Percentiles rank a stretch among this genome's conserved stretches.
phyloP scores from a whole-genome alignment of 2,329 filamentous ascomycete genomes.

The Fusarium succisae region DNA sequence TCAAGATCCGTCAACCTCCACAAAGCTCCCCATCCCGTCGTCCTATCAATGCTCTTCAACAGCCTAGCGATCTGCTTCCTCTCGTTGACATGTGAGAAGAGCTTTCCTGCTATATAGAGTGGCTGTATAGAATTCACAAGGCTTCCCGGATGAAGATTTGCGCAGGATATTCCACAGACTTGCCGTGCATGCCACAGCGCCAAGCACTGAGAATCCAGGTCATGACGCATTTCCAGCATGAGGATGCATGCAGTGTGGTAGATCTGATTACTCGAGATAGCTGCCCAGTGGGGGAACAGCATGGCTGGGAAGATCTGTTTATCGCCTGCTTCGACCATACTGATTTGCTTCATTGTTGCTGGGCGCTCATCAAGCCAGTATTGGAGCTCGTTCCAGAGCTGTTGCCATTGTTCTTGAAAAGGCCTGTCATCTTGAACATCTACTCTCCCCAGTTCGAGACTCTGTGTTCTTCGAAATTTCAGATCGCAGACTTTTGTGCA shows the following conservation, averaged over 20 bases:
- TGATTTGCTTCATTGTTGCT: slow-evolving; percentile 46
- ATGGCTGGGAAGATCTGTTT: slow-evolving; percentile 56
- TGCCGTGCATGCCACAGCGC: slow-evolving; percentile 57
- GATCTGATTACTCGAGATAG: slow-evolving; percentile 62
- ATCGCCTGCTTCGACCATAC: slow-evolving; percentile 25
- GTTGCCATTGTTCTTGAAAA: slow-evolving; percentile 53
- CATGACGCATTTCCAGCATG: slow-evolving; percentile 55
- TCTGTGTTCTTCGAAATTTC: slow-evolving; percentile 45
- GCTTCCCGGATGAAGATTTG: slow-evolving; percentile 60
- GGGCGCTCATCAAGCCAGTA: slow-evolving; percentile 56
- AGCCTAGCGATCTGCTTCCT: slow-evolving; percentile 48
- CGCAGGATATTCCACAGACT: slow-evolving; percentile 61
- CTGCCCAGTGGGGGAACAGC: slow-evolving; percentile 58
- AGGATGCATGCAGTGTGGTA: slow-evolving; percentile 62
- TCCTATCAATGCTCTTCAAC: slow-evolving; percentile 56
- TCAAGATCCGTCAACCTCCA: slow-evolving; percentile 61
- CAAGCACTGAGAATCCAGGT: slow-evolving; percentile 34
- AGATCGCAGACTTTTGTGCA: slow-evolving; percentile 60
- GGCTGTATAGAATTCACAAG: slow-evolving; percentile 64
- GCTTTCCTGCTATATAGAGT: slow-evolving; percentile 59
- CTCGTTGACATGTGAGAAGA: slow-evolving; percentile 56
- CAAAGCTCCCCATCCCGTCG: slow-evolving; percentile 59
- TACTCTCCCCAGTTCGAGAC: slow-evolving; percentile 51
- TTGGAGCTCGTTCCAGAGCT: slow-evolving; percentile 57
- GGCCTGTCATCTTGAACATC: slow-evolving; percentile 49